These are phyloP conservation scores for Corymbia calophylla DNA, from an alignment of 441 rosid species.

Conservation along the genomic window DNA sequence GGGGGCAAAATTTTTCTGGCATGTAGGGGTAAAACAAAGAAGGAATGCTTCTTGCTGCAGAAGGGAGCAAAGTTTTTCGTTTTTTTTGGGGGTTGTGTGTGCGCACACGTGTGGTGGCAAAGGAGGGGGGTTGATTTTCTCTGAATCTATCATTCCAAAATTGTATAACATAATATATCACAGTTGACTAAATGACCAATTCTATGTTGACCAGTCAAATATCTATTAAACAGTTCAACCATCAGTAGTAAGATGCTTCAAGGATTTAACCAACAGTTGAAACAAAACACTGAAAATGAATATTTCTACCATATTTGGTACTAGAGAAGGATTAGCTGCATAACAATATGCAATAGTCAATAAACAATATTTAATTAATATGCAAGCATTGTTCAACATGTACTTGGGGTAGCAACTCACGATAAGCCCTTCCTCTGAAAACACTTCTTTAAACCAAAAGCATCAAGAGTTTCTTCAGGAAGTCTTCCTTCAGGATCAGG, in stretches of 20 bases:
- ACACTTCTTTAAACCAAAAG: constrained; percentile 59
- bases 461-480: constrained; percentile 69
- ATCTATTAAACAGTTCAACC: neutral
- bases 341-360: neutral
- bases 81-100: neutral
- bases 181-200: neutral
- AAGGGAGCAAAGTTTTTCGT: neutral
- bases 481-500: constrained; percentile 84
- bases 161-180: neutral
- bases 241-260: neutral
- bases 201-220: neutral
- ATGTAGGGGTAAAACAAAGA: neutral
- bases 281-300: no score
- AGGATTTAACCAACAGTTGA: no score
- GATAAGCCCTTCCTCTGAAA: constrained; percentile 80
- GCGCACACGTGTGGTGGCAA: neutral
- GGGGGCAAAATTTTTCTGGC: neutral
- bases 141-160: neutral
- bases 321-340: neutral
- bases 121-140: neutral
- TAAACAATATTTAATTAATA: neutral
- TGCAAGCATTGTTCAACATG: neutral
- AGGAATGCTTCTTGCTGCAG: neutral
- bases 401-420: constrained; percentile 33
- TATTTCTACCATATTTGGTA: neutral